Base-by-base conservation (phyloP, 169 alveolate genomes). In the Plasmodium knowlesi region DNA sequence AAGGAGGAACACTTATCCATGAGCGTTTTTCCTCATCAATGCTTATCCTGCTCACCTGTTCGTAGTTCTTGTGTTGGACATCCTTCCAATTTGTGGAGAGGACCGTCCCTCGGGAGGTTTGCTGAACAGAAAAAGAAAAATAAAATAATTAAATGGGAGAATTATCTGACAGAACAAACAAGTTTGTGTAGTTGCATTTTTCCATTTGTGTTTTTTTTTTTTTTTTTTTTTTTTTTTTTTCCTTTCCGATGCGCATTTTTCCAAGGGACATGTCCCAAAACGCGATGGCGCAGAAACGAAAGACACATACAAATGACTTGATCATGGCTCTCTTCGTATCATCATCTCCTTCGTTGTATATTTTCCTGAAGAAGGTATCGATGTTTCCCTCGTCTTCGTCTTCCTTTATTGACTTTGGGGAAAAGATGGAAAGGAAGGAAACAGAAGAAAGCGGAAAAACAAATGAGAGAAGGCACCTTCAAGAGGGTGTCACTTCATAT, bases 71-170 rank as follows among this genome's bases (percentile, higher is more conserved):
- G 61, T 84, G 78, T 57, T 84, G 71, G 5, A 84, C 93, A 39
- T 84, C 93, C 34, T 84, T 84, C 93, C 93, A 84, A 39, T 84
- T 84, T 12, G 93, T 84, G n/a, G 93, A 84, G 53, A 84, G 61
- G 32, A 84, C 84, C 25, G 83, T 84, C 14, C 93, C 93, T 3
- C 78, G 43, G 50, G 93, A 84, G 22, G 93, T 84, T 84, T 84
- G 93, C 93, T 84, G 70, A 1, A 14, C 43, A 25, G 28, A 54
- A 8, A 32, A 61, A 30, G 61, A 34, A 54, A 54, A 9, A 82
- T 28, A 53, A 32, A 83, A 67, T 16, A 83, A 83, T 43, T 14
- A 50, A 50, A 14, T 50, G 61, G 61, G 25, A 50, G 61, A 50
- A 50, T 14, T 50, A 50, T 50, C 61, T 1, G 25, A 50, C 70